phyloP scores from a whole-genome alignment of 805 yeast genomes.

The Schwanniomyces occidentalis region DNA sequence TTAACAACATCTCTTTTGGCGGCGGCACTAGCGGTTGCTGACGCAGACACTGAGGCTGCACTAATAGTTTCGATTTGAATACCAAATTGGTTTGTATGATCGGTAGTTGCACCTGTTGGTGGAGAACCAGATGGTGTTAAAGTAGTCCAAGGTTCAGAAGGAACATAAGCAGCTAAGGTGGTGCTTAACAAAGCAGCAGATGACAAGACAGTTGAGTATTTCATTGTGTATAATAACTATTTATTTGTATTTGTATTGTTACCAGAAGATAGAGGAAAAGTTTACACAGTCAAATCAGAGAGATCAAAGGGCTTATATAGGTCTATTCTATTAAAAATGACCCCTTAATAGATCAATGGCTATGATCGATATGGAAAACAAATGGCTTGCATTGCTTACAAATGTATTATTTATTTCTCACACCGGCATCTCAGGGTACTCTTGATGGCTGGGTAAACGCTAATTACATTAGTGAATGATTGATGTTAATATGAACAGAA shows the following conservation, averaged over 20 bases:
- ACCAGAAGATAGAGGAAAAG: background rate
- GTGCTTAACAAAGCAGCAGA: conserved; percentile 45
- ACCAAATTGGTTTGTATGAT: conserved; percentile 60
- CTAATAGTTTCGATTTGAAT: conserved; percentile 59
- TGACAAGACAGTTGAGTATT: conserved; percentile 18
- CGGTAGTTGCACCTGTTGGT: conserved; percentile 56
- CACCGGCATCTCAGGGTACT: no score
- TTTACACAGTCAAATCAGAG: background rate
- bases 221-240: conserved; percentile 12
- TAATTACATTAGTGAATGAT: no score
- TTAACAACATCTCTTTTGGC: conserved; percentile 41
- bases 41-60: conserved; percentile 25
- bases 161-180: conserved; percentile 62
- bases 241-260: background rate
- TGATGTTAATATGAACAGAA: no score
- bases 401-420: no score
- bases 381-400: conserved; percentile 4
- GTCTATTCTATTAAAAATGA: background rate
- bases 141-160: conserved; percentile 69
- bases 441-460: no score
- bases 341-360: conserved; percentile 5
- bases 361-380: conserved; percentile 1
- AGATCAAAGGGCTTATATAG: background rate
- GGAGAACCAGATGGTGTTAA: conserved; percentile 61
- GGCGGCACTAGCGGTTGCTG: conserved; percentile 16